These are phyloP conservation scores for Paramecium sonneborni DNA, from an alignment of 73 alveolate genomes.

Conservation along the genomic window DNA sequence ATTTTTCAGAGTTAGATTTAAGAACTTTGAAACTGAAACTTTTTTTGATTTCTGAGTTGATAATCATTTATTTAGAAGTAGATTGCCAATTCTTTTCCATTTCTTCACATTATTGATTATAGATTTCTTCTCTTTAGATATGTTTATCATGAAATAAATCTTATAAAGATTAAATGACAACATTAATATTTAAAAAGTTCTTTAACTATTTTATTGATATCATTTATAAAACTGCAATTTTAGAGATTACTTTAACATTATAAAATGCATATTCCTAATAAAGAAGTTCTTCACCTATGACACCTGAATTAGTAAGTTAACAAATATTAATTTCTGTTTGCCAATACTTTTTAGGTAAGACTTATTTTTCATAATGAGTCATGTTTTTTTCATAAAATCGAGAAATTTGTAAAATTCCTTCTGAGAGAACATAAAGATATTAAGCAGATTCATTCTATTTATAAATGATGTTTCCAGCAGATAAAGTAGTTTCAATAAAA, in stretches of 20 bases:
- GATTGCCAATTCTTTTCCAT: not conserved
- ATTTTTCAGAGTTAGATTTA: no score
- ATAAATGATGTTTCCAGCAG: not conserved
- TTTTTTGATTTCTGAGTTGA: not conserved
- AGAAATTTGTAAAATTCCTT: not conserved
- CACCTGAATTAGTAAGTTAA: not conserved
- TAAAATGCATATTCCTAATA: not conserved
- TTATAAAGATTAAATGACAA: not conserved
- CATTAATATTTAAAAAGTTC: not conserved
- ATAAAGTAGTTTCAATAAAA: not conserved
- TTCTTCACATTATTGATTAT: not conserved
- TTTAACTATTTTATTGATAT: not conserved
- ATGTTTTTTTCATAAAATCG: not conserved
- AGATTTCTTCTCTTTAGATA: not conserved
- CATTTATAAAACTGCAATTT: not conserved
- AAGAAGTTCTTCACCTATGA: not conserved
- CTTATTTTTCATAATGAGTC: not conserved
- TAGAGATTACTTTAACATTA: not conserved
- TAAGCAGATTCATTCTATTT: not conserved
- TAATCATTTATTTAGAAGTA: not conserved
- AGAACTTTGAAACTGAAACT: not conserved
- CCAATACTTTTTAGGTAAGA: conserved; percentile 9
- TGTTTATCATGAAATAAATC: not conserved
- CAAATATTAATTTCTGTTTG: not conserved
- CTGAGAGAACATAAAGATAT: not conserved